Evolutionary conservation across 306 rosid species (phyloP).

Genomic region (Cotoneaster glaucophyllus): DNA sequence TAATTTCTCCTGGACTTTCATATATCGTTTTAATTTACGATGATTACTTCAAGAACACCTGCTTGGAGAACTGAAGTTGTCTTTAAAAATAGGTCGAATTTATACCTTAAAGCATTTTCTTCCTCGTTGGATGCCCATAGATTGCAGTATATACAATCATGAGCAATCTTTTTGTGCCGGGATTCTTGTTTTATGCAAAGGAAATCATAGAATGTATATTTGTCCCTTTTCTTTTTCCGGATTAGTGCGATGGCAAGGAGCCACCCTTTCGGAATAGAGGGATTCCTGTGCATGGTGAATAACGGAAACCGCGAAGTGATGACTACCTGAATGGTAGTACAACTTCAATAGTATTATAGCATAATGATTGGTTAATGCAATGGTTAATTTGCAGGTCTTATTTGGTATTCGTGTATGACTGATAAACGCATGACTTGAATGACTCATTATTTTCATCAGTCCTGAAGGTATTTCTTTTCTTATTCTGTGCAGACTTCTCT

Average conservation of each 20-base stretch:
- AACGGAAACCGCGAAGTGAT: neutral
- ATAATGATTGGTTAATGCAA: neutral
- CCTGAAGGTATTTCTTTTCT: neutral
- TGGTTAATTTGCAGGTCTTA: neutral
- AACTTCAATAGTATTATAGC: neutral
- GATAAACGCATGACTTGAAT: neutral
- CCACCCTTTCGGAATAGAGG: neutral
- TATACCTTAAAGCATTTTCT: conserved; percentile 12
- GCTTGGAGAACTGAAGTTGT: neutral
- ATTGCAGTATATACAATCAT: neutral
- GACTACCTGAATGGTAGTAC: neutral
- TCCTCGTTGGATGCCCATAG: conserved; percentile 4
- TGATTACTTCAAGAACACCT: neutral
- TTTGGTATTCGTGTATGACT: neutral
- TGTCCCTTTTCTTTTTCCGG: too few species aligned
- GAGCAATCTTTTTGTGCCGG: neutral
- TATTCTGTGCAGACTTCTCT: conserved; percentile 57
- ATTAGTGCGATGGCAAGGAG: neutral
- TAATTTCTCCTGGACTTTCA: conserved; percentile 9
- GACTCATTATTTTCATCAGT: neutral
- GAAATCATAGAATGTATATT: neutral
- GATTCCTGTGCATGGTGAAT: neutral
- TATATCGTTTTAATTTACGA: neutral
- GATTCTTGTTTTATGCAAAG: neutral
- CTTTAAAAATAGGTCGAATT: neutral